Conservation (phyloP, 2,329 filamentous ascomycete genomes). For the Penicillium frequentans region DNA sequence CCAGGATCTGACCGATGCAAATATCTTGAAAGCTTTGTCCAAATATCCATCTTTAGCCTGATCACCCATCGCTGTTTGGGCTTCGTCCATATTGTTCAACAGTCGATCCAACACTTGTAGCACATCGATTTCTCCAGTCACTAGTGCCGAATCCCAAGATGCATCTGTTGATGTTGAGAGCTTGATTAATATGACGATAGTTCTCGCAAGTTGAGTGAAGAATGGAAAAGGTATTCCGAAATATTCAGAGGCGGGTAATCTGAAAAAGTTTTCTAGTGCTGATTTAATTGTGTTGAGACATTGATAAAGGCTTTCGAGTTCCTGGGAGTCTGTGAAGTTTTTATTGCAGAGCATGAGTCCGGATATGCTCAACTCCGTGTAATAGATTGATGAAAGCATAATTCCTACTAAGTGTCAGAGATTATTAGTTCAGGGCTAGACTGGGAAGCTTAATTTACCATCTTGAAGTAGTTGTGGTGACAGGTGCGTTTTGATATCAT, state of each 20-base stretch:
- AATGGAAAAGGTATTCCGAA: background rate
- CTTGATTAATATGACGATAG: constrained; percentile 4
- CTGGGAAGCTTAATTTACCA: background rate
- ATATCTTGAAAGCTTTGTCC: constrained; percentile 2
- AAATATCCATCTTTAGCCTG: background rate
- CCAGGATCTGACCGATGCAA: background rate
- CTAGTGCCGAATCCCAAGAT: constrained; percentile 2
- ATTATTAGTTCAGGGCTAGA: background rate
- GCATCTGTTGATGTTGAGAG: constrained; percentile 3
- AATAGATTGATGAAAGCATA: constrained; percentile 2
- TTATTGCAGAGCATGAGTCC: constrained; percentile 1
- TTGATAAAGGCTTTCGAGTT: constrained; percentile 2
- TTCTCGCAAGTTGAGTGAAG: constrained; percentile 6
- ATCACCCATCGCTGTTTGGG: background rate
- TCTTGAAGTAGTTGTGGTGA: background rate
- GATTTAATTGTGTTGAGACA: constrained; percentile 3
- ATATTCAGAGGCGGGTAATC: constrained; percentile 2
- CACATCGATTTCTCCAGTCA: background rate
- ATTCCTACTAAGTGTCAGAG: background rate
- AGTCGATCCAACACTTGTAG: constrained; percentile 6
- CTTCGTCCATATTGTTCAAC: constrained; percentile 1
- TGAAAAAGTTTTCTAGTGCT: constrained; percentile 4
- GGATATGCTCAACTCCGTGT: constrained; percentile 5
- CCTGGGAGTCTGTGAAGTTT: background rate
- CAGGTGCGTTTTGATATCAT: constrained; percentile 3